Evolutionary conservation across 1,284 basidiomycete species (phyloP), one percentile per base, ranked within the genome.

Genomic region (Cystobasidium pallidum): DNA sequence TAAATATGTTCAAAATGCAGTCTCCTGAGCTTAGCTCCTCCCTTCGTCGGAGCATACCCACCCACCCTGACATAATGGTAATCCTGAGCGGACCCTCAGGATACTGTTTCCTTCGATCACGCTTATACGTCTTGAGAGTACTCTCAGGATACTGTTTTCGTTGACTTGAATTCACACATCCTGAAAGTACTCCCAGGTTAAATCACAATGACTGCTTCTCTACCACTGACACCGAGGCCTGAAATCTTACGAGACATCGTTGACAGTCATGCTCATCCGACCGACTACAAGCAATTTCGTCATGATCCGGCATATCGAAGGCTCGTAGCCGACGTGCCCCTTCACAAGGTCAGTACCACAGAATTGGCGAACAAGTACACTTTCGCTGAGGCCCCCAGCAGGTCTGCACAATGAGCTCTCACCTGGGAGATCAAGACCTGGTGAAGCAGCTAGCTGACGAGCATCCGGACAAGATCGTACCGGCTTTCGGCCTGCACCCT

Each of bases 401-500:
- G 73, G 45, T 74, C n/a, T 78, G 75, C 52, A 73, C 73, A 28
- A 78, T 78, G 77, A 75, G 74, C 62, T 75, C 75, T 1, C 73
- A 72, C 8, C 61, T 77, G 1, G 19, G 39, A 3, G 76, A 78
- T 32, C 78, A 79, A 47, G 66, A 70, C 7, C 41, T 34, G 10
- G 75, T 75, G 1, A 28, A 65, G 2, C 24, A 61, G 2, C 62
- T 79, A 1, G 59, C 21, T 10, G 32, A 68, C 15, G 62, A 61
- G 36, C 66, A 73, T 54, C 71, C 59, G 3, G 51, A 65, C 34
- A 59, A 73, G 59, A 70, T 75, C 30, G 49, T 73, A 1, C 49
- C 67, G 2, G 49, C 58, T 32, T 66, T 57, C 28, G 90, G 91
- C 21, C 87, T 90, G 76, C 91, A 92, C 79, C 91, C 91, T 4